These are phyloP conservation scores for Boletus subcaerulescens DNA, from an alignment of 768 basidiomycete genomes.

Conservation along the genomic window DNA sequence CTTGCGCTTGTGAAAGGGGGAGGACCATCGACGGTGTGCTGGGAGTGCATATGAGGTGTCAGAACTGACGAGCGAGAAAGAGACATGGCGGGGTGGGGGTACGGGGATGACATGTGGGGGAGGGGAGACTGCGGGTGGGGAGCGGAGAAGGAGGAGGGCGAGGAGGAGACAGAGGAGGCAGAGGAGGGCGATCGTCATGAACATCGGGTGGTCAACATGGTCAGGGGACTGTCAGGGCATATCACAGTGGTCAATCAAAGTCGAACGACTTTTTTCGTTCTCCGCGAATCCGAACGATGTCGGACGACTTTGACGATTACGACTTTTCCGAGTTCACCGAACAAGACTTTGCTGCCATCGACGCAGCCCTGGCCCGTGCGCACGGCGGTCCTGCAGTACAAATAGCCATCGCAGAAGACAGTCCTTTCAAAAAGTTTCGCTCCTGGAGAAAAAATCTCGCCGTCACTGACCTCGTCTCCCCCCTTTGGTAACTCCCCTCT, in stretches of 20 bases:
- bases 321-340: constrained; percentile 56
- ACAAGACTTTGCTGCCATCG: constrained; percentile 48
- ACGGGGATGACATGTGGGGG: not conserved
- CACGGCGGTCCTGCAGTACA: constrained; percentile 33
- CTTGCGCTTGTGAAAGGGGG: constrained; percentile 6
- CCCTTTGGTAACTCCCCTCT: constrained; percentile 50
- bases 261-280: constrained; percentile 20
- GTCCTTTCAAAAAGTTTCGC: constrained; percentile 46
- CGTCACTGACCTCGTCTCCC: constrained; percentile 61
- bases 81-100: constrained; percentile 17
- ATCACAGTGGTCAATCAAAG: constrained; percentile 3
- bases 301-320: constrained; percentile 46
- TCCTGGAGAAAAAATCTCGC: constrained; percentile 42
- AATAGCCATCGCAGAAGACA: constrained; percentile 28
- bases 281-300: constrained; percentile 19
- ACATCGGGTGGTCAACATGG: not conserved
- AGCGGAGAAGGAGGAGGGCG: not conserved
- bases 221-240: no score
- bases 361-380: constrained; percentile 17
- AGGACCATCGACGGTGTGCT: not conserved
- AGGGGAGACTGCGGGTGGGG: not conserved
- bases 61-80: constrained; percentile 1
- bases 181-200: constrained; percentile 4
- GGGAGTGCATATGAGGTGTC: not conserved
- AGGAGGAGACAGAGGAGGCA: not conserved